A percentile compares a stretch with the other conserved stretches of the same genome.
phyloP scores from a whole-genome alignment of 2,329 filamentous ascomycete genomes.

The Calonectria naviculata region DNA sequence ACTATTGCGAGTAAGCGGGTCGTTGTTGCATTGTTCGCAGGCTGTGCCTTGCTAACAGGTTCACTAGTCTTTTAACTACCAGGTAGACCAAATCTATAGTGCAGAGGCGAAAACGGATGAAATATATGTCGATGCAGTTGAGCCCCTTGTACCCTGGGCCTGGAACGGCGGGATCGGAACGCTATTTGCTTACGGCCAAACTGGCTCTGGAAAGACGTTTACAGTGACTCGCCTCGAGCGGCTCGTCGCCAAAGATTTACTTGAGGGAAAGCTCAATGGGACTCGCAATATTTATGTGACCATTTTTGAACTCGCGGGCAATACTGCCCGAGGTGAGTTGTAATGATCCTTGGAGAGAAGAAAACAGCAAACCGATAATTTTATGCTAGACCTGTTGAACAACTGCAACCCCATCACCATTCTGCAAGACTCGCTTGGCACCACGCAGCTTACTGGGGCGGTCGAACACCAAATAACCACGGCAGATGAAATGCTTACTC shows the following conservation, averaged over 20 bases:
- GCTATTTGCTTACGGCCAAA: slow-evolving; percentile 62
- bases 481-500: slow-evolving; percentile 41
- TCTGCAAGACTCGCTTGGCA: slow-evolving; percentile 58
- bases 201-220: slow-evolving; percentile 60
- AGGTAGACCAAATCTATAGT: slow-evolving; percentile 50
- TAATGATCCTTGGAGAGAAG: background rate
- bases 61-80: slow-evolving; percentile 48
- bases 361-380: background rate
- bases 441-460: slow-evolving; percentile 56
- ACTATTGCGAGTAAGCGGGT: slow-evolving; percentile 40
- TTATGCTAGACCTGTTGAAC: slow-evolving; percentile 52
- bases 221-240: slow-evolving; percentile 55
- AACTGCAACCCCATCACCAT: slow-evolving; percentile 53
- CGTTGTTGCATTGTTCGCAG: background rate
- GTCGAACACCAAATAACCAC: slow-evolving; percentile 49
- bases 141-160: slow-evolving; percentile 56
- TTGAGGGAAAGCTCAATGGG: slow-evolving; percentile 39
- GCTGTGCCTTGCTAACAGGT: background rate
- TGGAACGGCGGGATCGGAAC: slow-evolving; percentile 60
- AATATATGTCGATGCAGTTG: slow-evolving; percentile 54
- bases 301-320: slow-evolving; percentile 53
- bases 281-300: slow-evolving; percentile 47
- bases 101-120: slow-evolving; percentile 48
- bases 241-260: slow-evolving; percentile 50
- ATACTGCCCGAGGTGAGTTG: slow-evolving; percentile 43